These are phyloP conservation scores for Fusarium siculi DNA, from an alignment of 2,329 filamentous ascomycete species.

Conservation along the genomic window DNA sequence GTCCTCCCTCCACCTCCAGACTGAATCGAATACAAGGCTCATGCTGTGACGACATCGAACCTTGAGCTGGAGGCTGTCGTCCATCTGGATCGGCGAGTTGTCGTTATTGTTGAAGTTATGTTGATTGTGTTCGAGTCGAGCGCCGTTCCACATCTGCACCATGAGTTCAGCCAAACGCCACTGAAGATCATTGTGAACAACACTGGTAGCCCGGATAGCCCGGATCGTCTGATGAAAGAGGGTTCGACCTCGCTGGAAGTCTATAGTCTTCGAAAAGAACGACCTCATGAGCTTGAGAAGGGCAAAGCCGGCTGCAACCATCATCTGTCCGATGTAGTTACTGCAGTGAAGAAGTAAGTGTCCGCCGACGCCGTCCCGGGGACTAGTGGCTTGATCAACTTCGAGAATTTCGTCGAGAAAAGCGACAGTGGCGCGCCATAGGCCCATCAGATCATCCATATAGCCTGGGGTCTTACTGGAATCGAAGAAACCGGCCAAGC, in stretches of 20 bases:
- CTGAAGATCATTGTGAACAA: conserved; percentile 81
- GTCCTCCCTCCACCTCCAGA: conserved; percentile 87
- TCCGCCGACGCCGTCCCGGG: conserved; percentile 58
- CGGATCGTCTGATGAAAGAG: conserved; percentile 78
- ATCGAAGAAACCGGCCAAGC: conserved; percentile 84
- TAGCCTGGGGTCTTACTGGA: conserved; percentile 77
- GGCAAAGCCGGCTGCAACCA: conserved; percentile 82
- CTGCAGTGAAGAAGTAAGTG: conserved; percentile 73
- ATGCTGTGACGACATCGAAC: conserved; percentile 87
- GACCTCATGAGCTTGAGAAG: conserved; percentile 82
- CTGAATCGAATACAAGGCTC: conserved; percentile 85
- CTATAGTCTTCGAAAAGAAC: conserved; percentile 78
- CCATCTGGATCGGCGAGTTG: conserved; percentile 62
- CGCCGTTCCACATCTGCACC: conserved; percentile 85
- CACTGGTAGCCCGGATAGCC: conserved; percentile 77
- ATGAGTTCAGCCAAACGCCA: conserved; percentile 86
- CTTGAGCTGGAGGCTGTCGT: conserved; percentile 80
- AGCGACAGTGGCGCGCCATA: conserved; percentile 76
- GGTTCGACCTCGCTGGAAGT: conserved; percentile 72
- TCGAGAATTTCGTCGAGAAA: conserved; percentile 75
- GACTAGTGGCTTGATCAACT: conserved; percentile 60
- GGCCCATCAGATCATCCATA: conserved; percentile 77
- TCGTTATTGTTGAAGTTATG: conserved; percentile 62
- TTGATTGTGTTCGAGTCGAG: conserved; percentile 62
- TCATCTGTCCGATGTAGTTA: conserved; percentile 86